A percentile compares a stretch with the other conserved stretches of the same genome.
phyloP scores from a whole-genome alignment of 106 monocot genomes.

The Acorus calamus region DNA sequence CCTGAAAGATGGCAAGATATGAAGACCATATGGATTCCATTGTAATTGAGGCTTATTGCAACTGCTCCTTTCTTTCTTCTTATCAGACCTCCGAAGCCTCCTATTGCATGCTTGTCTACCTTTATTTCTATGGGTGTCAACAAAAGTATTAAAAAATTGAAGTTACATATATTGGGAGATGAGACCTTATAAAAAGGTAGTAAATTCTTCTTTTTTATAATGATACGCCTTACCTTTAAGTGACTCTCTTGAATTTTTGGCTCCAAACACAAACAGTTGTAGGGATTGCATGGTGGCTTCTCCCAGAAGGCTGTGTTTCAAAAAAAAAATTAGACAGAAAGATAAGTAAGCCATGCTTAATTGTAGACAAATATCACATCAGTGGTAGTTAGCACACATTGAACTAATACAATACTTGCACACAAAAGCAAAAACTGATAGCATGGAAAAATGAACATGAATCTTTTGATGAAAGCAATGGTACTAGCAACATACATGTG shows the following conservation, averaged over 20 bases:
- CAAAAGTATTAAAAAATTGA: not conserved
- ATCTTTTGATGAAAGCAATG: not conserved
- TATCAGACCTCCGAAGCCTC: constrained; percentile 29
- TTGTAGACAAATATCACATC: no score
- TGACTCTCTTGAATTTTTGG: constrained; percentile 2
- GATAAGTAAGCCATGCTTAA: no score
- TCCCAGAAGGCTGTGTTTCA: constrained; percentile 11
- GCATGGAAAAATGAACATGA: not conserved
- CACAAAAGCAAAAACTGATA: no score
- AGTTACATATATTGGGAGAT: not conserved
- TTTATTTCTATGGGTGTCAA: constrained; percentile 9
- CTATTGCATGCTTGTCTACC: constrained; percentile 20
- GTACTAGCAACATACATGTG: constrained; percentile 13
- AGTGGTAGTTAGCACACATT: no score
- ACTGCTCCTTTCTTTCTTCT: constrained; percentile 50
- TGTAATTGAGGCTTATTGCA: constrained; percentile 23
- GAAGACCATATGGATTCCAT: constrained; percentile 28
- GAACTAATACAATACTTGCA: no score
- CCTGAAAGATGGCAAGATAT: constrained; percentile 41
- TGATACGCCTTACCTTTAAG: constrained; percentile 12
- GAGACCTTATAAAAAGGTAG: no score
- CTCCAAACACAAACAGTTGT: constrained; percentile 28
- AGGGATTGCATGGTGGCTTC: constrained; percentile 35
- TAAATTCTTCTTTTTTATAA: no score
- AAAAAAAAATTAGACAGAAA: not conserved